A percentile compares a stretch with the other conserved stretches of the same genome.
Evolutionary conservation across 495 filamentous ascomycete species (phyloP).

Genomic region (Opeltia flavorubescens): DNA sequence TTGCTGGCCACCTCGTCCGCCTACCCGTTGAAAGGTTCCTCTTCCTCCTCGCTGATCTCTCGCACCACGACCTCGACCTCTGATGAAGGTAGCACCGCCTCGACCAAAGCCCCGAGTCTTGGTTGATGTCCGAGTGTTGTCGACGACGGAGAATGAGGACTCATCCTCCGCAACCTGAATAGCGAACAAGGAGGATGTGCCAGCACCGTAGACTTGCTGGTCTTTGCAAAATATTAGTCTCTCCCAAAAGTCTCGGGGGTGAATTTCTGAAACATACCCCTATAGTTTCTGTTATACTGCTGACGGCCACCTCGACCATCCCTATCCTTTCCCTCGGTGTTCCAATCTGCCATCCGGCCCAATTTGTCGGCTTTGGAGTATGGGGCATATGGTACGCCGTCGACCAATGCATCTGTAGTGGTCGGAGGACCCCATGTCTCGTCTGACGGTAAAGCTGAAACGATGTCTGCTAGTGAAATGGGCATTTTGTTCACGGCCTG

Average conservation of each 20-base stretch:
- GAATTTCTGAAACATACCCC: conserved; percentile 43
- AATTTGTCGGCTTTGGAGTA: conserved; percentile 98
- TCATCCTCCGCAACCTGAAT: conserved; percentile 89
- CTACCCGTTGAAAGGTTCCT: conserved; percentile 46
- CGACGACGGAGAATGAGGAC: conserved; percentile 93
- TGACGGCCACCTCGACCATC: conserved; percentile 65
- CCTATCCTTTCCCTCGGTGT: conserved; percentile 77
- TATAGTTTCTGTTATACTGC: conserved; percentile 81
- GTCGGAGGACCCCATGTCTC: conserved; percentile 78
- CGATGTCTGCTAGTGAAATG: conserved; percentile 41
- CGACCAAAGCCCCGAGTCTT: conserved; percentile 77
- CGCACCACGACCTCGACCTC: conserved; percentile 70
- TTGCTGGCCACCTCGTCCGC: conserved; percentile 45
- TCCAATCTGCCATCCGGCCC: conserved; percentile 99
- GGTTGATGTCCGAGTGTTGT: conserved; percentile 70
- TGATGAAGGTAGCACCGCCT: conserved; percentile 73
- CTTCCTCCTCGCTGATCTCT: conserved; percentile 40
- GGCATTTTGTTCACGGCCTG: no score
- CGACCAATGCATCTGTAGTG: conserved; percentile 68
- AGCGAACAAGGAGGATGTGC: conserved; percentile 72
- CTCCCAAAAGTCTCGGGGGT: conserved; percentile 1
- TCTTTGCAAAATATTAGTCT: conserved; percentile 35
- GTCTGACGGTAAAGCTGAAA: conserved; percentile 45
- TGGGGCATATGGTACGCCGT: conserved; percentile 91
- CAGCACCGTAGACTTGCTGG: conserved; percentile 92